These are phyloP conservation scores for Xylaria curta DNA, from an alignment of 495 filamentous ascomycete species.

Conservation along the genomic window DNA sequence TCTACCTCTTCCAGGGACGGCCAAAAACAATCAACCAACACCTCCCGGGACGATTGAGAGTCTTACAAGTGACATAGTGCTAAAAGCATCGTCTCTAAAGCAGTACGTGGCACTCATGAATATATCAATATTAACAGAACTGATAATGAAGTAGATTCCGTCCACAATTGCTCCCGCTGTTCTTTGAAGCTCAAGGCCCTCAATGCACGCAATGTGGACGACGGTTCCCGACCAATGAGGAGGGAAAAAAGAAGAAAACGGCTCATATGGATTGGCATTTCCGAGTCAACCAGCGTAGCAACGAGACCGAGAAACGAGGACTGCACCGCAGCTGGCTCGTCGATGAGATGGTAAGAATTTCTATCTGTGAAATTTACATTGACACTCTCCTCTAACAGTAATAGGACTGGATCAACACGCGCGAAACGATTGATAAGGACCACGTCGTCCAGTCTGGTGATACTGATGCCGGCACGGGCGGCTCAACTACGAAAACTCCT, in stretches of 20 bases:
- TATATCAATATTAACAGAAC: conserved; percentile 24
- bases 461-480: conserved; percentile 26
- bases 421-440: conserved; percentile 74
- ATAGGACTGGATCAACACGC: conserved; percentile 86
- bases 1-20: conserved; percentile 35
- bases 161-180: conserved; percentile 68
- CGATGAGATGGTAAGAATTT: conserved; percentile 76
- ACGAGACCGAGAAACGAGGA: conserved; percentile 78
- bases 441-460: conserved; percentile 44
- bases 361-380: neutral
- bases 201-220: conserved; percentile 91
- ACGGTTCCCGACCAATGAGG: conserved; percentile 76
- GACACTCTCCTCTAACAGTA: conserved; percentile 30
- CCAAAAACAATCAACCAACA: conserved; percentile 14
- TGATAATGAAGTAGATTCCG: conserved; percentile 66
- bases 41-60: conserved; percentile 38
- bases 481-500: conserved; percentile 46
- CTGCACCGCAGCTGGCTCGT: conserved; percentile 94
- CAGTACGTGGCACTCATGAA: conserved; percentile 60
- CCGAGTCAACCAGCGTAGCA: conserved; percentile 85
- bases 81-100: conserved; percentile 77
- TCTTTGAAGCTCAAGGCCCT: conserved; percentile 81
- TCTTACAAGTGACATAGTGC: conserved; percentile 65
- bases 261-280: conserved; percentile 98
- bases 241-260: conserved; percentile 84